phyloP scores from a whole-genome alignment of 2,329 filamentous ascomycete species.

The Trichoderma citrinoviride region DNA sequence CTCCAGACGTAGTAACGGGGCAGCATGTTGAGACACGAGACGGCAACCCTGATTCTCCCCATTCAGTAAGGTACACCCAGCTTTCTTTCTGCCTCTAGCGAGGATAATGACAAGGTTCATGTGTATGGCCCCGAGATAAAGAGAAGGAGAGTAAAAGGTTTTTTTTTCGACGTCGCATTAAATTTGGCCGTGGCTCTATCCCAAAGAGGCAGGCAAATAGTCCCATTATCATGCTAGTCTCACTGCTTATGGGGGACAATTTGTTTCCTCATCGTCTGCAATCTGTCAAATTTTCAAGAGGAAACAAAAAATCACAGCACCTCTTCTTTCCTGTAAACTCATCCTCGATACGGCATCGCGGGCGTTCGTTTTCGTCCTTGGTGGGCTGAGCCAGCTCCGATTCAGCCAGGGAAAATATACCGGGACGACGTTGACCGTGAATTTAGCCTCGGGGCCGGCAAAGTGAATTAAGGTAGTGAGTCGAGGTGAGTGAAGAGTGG shows the following conservation, averaged over 20 bases:
- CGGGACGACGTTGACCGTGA: neutral
- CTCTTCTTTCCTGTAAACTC: neutral
- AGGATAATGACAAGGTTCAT: constrained; percentile 10
- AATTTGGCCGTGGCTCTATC: neutral
- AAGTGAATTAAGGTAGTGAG: no score
- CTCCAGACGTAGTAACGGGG: neutral
- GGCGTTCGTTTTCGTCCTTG: no score
- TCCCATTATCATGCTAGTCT: neutral
- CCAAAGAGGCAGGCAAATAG: constrained; percentile 17
- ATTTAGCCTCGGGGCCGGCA: constrained; percentile 14
- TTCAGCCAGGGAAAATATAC: neutral
- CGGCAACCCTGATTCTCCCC: neutral
- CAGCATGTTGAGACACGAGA: neutral
- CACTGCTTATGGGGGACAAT: neutral
- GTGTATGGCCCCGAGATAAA: neutral
- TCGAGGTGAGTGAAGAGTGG: no score
- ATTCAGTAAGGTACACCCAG: neutral
- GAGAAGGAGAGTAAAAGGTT: neutral
- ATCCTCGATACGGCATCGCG: no score
- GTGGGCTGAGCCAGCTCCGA: no score
- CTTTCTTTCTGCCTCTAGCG: neutral
- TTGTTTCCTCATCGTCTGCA: neutral
- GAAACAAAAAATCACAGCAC: neutral
- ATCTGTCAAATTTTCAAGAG: neutral
- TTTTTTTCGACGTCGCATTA: constrained; percentile 7